phyloP scores from a whole-genome alignment of 177 flowering plant genomes.

The Tripterygium wilfordii region DNA sequence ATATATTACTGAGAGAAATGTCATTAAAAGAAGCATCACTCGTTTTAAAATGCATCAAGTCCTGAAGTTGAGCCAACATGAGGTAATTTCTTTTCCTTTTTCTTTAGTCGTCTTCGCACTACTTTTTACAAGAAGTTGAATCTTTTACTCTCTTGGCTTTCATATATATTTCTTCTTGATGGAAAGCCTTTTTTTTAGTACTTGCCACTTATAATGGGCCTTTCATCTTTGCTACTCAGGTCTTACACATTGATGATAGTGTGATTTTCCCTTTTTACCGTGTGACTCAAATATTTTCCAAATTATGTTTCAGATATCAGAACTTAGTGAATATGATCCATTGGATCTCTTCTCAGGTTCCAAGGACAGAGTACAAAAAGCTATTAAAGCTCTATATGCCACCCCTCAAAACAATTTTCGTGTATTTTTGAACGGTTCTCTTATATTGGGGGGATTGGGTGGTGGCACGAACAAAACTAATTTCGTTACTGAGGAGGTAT shows the following conservation, averaged over 20 bases:
- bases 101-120: too few species aligned
- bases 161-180: too few species aligned
- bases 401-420: conserved; percentile 94
- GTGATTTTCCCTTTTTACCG: too few species aligned
- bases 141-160: too few species aligned
- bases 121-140: too few species aligned
- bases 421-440: conserved; percentile 74
- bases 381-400: conserved; percentile 58
- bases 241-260: too few species aligned
- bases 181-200: too few species aligned
- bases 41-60: conserved; percentile 89
- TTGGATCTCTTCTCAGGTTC: conserved; percentile 82
- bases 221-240: too few species aligned
- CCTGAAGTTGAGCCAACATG: conserved; percentile 61
- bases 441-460: conserved; percentile 68
- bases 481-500: conserved; percentile 22
- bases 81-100: conserved; percentile 37
- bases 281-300: not conserved
- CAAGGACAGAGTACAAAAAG: conserved; percentile 56
- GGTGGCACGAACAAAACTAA: conserved; percentile 37
- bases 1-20: conserved; percentile 59
- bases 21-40: conserved; percentile 43
- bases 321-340: conserved; percentile 76
- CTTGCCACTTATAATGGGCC: too few species aligned
- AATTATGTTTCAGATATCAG: conserved; percentile 58